Base-by-base conservation (phyloP, 2,329 filamentous ascomycete genomes). In the Sphaerulina musiva region DNA sequence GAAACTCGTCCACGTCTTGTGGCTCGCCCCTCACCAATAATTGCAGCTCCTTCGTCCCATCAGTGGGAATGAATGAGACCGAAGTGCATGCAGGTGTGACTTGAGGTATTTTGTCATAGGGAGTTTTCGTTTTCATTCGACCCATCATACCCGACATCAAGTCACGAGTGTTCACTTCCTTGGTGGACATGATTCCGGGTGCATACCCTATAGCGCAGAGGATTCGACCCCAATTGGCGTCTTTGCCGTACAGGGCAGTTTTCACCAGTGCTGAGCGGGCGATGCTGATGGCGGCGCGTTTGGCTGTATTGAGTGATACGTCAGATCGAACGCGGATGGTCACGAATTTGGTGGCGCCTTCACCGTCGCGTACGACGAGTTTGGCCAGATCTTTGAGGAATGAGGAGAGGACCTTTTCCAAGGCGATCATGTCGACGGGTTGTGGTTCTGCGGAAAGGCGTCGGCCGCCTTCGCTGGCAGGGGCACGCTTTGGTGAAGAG, bases 161-260 rank as follows among this genome's bases (percentile, higher is more conserved):
- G 31, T 55, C 36, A 6, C 36, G 1, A n/a, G 23, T 9, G 9
- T 23, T 29, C 26, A 64, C 32, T 44, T 59, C 75, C 1, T 20
- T 14, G n/a, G 59, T 57, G 12, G 45, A 12, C 56, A 68, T 67
- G 57, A 86, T 82, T 1, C 84, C 81, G 55, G 79, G 78, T 0
- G 80, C 77, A 69, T 97, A 97, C 2, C 93, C 93, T 4, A 91
- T 90, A 0, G 93, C 92, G 70, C 93, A 97, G 29, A 97, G 80
- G 59, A 98, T 95, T 51, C 93, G 89, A 34, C 93, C 93, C 93
- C 93, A 98, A 77, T 98, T 98, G 14, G 93, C 93, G 69, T 98
- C 93, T 70, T 90, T 89, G 61, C 93, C 93, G 72, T 98, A 98
- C 40, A 98, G 78, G 0, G 93, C 93, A 0, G 93, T 98, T 78